Conservation (phyloP, 306 rosid species). For the Acacia acuminata region DNA sequence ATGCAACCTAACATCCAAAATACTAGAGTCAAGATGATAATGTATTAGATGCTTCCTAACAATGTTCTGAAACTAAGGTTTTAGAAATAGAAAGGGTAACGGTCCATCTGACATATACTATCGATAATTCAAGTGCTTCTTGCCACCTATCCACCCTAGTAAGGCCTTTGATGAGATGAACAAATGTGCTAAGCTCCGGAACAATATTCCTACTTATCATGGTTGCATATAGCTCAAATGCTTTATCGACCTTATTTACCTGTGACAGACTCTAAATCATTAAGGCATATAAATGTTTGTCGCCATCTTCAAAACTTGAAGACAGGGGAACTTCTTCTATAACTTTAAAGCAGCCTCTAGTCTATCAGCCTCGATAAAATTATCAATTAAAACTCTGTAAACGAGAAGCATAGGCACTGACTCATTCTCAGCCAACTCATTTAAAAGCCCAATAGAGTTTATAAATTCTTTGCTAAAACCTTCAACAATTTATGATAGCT, state of each 20-base stretch:
- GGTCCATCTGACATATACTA: no score
- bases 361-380: slow-evolving; percentile 73
- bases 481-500: slow-evolving; percentile 67
- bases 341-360: slow-evolving; percentile 64
- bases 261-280: slow-evolving; percentile 67
- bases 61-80: no score
- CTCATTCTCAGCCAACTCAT: slow-evolving; percentile 61
- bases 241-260: slow-evolving; percentile 64
- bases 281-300: slow-evolving; percentile 54
- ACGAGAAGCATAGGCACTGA: slow-evolving; percentile 56
- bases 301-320: slow-evolving; percentile 41
- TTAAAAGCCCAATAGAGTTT: slow-evolving; percentile 63
- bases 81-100: no score
- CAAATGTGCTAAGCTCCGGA: slow-evolving; percentile 73
- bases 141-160: no score
- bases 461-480: slow-evolving; percentile 74
- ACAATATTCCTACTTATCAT: slow-evolving; percentile 60
- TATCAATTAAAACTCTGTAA: slow-evolving; percentile 70
- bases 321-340: slow-evolving; percentile 74
- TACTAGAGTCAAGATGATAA: no score
- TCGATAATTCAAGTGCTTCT: no score
- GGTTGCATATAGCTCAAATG: slow-evolving; percentile 61
- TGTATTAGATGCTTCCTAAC: no score
- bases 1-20: no score
- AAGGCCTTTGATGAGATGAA: no score